Evolutionary conservation across 768 basidiomycete species (phyloP).

Genomic region (Lentinula aciculospora): DNA sequence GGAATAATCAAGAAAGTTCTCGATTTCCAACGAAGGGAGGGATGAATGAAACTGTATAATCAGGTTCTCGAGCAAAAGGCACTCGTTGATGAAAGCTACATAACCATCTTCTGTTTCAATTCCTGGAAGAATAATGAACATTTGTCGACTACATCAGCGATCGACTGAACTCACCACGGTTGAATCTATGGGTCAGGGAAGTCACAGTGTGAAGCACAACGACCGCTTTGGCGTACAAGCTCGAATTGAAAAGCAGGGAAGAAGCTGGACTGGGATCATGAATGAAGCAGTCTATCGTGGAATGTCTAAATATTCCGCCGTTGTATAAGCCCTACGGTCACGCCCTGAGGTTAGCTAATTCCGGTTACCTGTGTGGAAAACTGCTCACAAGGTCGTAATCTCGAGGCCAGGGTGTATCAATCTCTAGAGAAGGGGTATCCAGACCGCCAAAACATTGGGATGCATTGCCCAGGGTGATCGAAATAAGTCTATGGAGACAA

Average conservation of each 20-base stretch:
- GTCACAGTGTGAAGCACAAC: conserved; percentile 14
- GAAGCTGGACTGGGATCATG: conserved; percentile 4
- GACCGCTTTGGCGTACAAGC: conserved; percentile 12
- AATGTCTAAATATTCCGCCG: conserved; percentile 5
- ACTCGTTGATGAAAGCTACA: conserved; percentile 10
- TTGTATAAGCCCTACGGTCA: conserved; percentile 8
- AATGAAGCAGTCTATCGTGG: conserved; percentile 4
- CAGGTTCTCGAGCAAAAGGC: conserved; percentile 8
- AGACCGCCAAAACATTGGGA: conserved; percentile 12
- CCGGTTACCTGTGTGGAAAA: background rate
- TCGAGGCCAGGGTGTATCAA: conserved; percentile 20
- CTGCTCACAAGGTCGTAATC: conserved; percentile 1
- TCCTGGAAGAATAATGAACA: background rate
- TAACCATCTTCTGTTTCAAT: conserved; percentile 10
- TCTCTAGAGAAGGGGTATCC: conserved; percentile 11
- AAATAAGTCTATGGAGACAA: conserved; percentile 11
- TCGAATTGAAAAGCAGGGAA: conserved; percentile 1
- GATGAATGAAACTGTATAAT: conserved; percentile 11
- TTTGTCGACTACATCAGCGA: background rate
- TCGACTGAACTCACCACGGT: conserved; percentile 7
- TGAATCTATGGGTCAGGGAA: conserved; percentile 10
- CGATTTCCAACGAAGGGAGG: conserved; percentile 6
- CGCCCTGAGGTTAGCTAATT: background rate
- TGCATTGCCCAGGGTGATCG: conserved; percentile 10
- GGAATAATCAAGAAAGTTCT: background rate